Evolutionary conservation across 371 early-diverging fungal genomes (phyloP).

Genomic region (Lichtheimia hyalospora): DNA sequence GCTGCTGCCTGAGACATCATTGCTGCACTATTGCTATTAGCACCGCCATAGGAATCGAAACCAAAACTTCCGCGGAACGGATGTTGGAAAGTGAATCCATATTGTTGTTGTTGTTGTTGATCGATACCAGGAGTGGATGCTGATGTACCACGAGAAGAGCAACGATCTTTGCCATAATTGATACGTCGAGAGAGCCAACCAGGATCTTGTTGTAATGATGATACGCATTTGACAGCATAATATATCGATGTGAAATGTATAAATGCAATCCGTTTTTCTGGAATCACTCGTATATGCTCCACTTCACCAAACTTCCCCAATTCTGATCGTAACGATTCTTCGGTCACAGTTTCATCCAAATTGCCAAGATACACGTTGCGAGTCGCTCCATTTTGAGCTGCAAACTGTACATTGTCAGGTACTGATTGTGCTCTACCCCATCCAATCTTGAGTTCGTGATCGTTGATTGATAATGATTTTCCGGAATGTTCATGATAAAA

Average conservation of each 20-base stretch:
- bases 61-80: constrained; percentile 12
- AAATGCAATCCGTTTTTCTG: constrained; percentile 76
- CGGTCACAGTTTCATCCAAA: constrained; percentile 56
- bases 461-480: constrained; percentile 35
- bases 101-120: constrained; percentile 14
- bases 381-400: constrained; percentile 66
- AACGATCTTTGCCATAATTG: constrained; percentile 80
- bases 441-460: constrained; percentile 65
- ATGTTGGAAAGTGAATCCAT: constrained; percentile 16
- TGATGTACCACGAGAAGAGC: constrained; percentile 28
- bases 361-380: constrained; percentile 79
- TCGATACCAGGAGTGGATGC: neutral
- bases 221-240: constrained; percentile 71
- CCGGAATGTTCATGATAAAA: constrained; percentile 53
- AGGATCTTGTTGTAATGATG: constrained; percentile 47
- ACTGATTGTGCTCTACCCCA: constrained; percentile 79
- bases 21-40: neutral
- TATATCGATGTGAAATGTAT: constrained; percentile 72
- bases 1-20: constrained; percentile 9
- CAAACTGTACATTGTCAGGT: constrained; percentile 47
- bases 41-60: constrained; percentile 15
- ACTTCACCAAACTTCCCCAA: constrained; percentile 67
- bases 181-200: constrained; percentile 57
- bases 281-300: constrained; percentile 70
- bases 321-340: constrained; percentile 52